These are phyloP conservation scores for Furcasterigmium sp. DNA, from an alignment of 2,329 filamentous ascomycete species.

Conservation along the genomic window DNA sequence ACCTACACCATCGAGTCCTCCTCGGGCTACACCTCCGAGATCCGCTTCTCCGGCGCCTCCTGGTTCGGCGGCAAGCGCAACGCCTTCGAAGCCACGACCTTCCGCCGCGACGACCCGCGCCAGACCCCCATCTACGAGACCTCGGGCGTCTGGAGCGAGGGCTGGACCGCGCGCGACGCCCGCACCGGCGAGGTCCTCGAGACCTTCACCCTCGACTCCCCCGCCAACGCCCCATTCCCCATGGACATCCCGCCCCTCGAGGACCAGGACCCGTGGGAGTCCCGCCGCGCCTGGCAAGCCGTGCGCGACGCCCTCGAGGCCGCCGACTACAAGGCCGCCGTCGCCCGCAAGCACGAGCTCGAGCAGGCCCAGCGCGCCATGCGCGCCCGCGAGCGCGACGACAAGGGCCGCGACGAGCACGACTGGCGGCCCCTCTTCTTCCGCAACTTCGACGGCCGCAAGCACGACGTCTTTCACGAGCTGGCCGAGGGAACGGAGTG, in stretches of 20 bases:
- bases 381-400: slow-evolving; percentile 60
- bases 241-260: slow-evolving; percentile 46
- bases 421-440: slow-evolving; percentile 37
- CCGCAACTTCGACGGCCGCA: slow-evolving; percentile 14
- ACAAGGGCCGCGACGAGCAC: slow-evolving; percentile 24
- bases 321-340: slow-evolving; percentile 70
- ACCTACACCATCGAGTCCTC: slow-evolving; percentile 39
- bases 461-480: slow-evolving; percentile 24
- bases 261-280: slow-evolving; percentile 75
- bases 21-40: slow-evolving; percentile 38
- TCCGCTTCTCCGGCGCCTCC: slow-evolving; percentile 40
- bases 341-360: slow-evolving; percentile 69
- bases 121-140: slow-evolving; percentile 19
- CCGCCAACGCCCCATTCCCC: slow-evolving; percentile 22
- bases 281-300: slow-evolving; percentile 71
- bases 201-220: slow-evolving; percentile 27
- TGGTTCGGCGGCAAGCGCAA: slow-evolving; percentile 40
- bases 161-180: slow-evolving; percentile 22
- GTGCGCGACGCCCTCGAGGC: slow-evolving; percentile 68
- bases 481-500: slow-evolving; percentile 21
- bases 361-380: slow-evolving; percentile 77
- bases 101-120: slow-evolving; percentile 27
- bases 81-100: slow-evolving; percentile 37
- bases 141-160: slow-evolving; percentile 12
- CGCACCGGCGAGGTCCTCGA: slow-evolving; percentile 26